phyloP scores from a whole-genome alignment of 148 eudicot species.

The Polygonum aviculare region DNA sequence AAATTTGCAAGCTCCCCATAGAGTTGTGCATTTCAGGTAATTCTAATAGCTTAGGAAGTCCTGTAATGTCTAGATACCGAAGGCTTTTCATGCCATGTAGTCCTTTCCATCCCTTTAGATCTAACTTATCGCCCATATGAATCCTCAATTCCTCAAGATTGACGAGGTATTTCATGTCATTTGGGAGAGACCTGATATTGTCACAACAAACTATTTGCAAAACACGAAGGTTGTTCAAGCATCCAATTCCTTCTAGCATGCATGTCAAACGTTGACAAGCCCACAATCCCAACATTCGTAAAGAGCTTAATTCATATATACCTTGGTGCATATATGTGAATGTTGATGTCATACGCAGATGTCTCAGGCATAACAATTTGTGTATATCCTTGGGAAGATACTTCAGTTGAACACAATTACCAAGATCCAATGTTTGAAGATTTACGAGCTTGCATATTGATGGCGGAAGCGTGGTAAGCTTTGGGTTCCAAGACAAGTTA shows the following conservation, averaged over 20 bases:
- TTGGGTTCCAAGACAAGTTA: background rate
- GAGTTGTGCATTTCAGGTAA: background rate
- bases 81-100: background rate
- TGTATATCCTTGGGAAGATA: slow-evolving; percentile 16
- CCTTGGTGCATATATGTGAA: background rate
- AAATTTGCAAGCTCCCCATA: background rate
- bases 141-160: background rate
- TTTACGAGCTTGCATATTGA: slow-evolving; percentile 17
- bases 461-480: background rate
- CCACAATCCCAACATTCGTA: background rate
- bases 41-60: background rate
- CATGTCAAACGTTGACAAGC: background rate
- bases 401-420: background rate
- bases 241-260: background rate
- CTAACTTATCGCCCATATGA: background rate
- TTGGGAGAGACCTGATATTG: background rate
- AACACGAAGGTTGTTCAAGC: background rate
- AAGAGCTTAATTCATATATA: background rate
- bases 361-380: slow-evolving; percentile 15
- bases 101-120: background rate
- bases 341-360: background rate
- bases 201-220: background rate
- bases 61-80: background rate
- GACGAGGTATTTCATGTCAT: slow-evolving; percentile 1
- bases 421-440: slow-evolving; percentile 12